Evolutionary conservation across 164 flowering plant species (phyloP), one percentile per base, ranked within the genome.

Genomic region (Paratinospora sagittata): DNA sequence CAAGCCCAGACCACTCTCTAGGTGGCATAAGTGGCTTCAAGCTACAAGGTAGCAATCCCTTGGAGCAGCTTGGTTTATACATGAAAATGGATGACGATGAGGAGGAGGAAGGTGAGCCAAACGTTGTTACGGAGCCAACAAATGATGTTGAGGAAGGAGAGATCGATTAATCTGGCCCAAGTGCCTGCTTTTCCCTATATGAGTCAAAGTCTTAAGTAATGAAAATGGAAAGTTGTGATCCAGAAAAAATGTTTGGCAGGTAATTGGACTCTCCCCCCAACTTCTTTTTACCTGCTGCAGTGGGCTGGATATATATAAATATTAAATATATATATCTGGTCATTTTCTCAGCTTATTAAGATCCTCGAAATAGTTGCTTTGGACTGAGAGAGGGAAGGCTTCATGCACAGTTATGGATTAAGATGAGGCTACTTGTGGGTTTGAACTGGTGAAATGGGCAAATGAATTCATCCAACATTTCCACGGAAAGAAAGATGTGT

Each of bases 51-150:
- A 45, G 71, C 36, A 93, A 91, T 72, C 97, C 97, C 6, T 79
- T 93, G 80, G 98, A 93, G 71, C 93, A 90, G 68, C 92, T 93
- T 63, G 98, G 98, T 21, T 75, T 93, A 71, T 93, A 69, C 81
- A 91, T 88, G 90, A 93, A 90, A 79, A 68, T 69, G 70, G 98
- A 90, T 41, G 34, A 90, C 0, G 96, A 93, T 0, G 98, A 90
- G 7, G 97, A 86, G 33, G 84, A 81, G 66, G 89, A 93, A 57
- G 80, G 49, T 7, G 89, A 82, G 67, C 82, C 81, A 8, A 68
- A 66, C 3, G 57, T 39, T 68, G 68, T 66, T 68, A 64, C 73
- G 4, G 73, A 62, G 52, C 71, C 49, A 6, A 2, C 47, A 26
- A 69, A 84, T 65, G 96, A 90, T 76, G 85, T 85, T 0, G 97